Evolutionary conservation across 352 stramenopile genomes (phyloP), one percentile per base, ranked within the genome.

Genomic region (Albugo candida): DNA sequence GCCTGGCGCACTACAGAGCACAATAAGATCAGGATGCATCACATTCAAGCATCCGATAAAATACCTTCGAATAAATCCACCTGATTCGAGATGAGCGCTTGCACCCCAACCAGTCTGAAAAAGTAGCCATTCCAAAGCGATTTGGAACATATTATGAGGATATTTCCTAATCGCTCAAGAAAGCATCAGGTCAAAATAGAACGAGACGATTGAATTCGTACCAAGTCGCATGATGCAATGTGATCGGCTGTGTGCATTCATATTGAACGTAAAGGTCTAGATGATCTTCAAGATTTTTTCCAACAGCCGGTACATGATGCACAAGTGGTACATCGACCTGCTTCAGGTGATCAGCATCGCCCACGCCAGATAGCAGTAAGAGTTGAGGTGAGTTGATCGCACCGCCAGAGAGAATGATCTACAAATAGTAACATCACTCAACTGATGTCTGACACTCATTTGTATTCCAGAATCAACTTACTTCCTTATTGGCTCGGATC

Each of bases 221-320:
- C 64, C 75, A 88, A 14, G 77, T 89, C n/a, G 81, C 76, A 48
- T 89, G 86, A 58, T 92, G 81, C 18, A 94, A 70, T 47, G 77
- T 92, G 43, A 92, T 88, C 18, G 79, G 80, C 60, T 92, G 75
- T 39, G 77, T 87, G 62, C 75, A 92, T 51, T 68, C 56, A 66
- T 89, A 94, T 60, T 93, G 78, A 49, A 94, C 64, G 58, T 92
- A 93, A 41, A 92, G 53, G 45, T 92, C 81, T 21, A 93, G 45
- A 51, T 93, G 81, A 51, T 93, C 81, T 50, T 93, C 78, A 67
- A 93, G 79, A 63, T 93, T 89, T 49, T 84, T 61, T 16, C 81
- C 81, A 13, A 93, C 78, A 11, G 76, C 76, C 6, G 78, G 71
- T 37, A 86, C 16, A 52, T 92, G 60, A 24, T 86, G 67, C 21